Evolutionary conservation across 768 basidiomycete genomes (phyloP), one percentile per base, ranked within the genome.

Genomic region (Boletus vinaceobasis): DNA sequence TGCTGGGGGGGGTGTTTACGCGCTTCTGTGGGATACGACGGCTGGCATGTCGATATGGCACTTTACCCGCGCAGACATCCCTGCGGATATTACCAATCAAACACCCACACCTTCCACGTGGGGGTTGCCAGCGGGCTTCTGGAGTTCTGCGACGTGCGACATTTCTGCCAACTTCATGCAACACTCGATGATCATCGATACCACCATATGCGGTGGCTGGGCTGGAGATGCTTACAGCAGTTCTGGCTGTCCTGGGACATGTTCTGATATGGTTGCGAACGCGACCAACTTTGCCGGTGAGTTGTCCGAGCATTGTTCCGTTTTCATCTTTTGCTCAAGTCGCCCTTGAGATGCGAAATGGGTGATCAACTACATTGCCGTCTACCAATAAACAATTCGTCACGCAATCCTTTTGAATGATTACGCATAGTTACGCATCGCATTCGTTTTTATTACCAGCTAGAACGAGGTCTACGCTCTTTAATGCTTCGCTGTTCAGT

Each of bases 31-130:
- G 79, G 76, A 83, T 44, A 54, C 55, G 39, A 8, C 42, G 5
- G 36, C 65, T 1, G 83, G 82, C 17, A 82, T 86, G 66, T 77
- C 71, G 50, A 69, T 82, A 19, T 86, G 82, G 81, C 76, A 75
- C 58, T 85, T 86, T 70, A 40, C 77, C 7, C 75, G 84, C 21
- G 57, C 60, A n/a, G 65, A 73, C 10, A 79, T 86, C 31, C 84
- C 84, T 9, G 58, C 55, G 5, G 82, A 85, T 63, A 79, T 86
- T 64, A 70, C 68, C 7, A 65, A 65, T 19, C 64, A 73, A 52
- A 62, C 62, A 5, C 84, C 82, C 3, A 67, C 77, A 43, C 84
- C 83, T 2, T 58, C 67, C 31, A 67, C 59, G 19, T 86, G 84
- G 85, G 77, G 78, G 10, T 62, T 65, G 3, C 85, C 85, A 36